Conservation (phyloP, 2,329 filamentous ascomycete genomes). For the Rosellinia necatrix region DNA sequence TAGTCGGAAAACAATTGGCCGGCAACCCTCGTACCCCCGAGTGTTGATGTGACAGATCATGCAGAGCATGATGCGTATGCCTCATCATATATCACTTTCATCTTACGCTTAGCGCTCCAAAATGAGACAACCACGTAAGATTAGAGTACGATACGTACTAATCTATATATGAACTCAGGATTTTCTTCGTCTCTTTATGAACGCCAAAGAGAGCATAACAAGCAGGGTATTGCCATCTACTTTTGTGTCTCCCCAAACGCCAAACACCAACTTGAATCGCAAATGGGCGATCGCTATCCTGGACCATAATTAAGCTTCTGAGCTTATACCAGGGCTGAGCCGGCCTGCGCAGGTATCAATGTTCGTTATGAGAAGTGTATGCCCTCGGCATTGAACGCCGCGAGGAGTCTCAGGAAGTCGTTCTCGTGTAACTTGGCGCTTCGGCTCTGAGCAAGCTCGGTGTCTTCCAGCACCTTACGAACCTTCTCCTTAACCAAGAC, state of each 20-base stretch:
- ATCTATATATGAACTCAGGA: neutral
- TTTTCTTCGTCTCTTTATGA: neutral
- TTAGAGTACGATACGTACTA: no score
- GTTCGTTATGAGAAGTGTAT: conserved; percentile 78
- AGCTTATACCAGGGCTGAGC: neutral
- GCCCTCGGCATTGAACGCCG: conserved; percentile 86
- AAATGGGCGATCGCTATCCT: neutral
- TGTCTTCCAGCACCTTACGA: conserved; percentile 80
- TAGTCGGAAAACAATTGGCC: no score
- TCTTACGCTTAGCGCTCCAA: no score
- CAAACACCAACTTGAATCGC: conserved; percentile 11
- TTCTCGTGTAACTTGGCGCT: conserved; percentile 89
- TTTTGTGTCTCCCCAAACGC: conserved; percentile 13
- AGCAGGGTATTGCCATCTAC: conserved; percentile 23
- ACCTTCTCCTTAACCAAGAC: conserved; percentile 88
- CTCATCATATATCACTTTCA: no score
- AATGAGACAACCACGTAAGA: no score
- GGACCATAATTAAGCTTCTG: neutral
- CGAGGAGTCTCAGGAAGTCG: conserved; percentile 81
- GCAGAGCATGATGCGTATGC: no score
- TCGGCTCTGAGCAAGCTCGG: conserved; percentile 78
- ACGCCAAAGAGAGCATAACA: neutral
- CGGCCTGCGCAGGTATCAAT: neutral
- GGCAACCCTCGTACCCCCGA: no score
- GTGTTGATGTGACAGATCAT: no score